A percentile compares a stretch with the other conserved stretches of the same genome.
These are phyloP conservation scores for Syncephalis fuscata DNA, from an alignment of 371 early-diverging fungal genomes.

Conservation along the genomic window DNA sequence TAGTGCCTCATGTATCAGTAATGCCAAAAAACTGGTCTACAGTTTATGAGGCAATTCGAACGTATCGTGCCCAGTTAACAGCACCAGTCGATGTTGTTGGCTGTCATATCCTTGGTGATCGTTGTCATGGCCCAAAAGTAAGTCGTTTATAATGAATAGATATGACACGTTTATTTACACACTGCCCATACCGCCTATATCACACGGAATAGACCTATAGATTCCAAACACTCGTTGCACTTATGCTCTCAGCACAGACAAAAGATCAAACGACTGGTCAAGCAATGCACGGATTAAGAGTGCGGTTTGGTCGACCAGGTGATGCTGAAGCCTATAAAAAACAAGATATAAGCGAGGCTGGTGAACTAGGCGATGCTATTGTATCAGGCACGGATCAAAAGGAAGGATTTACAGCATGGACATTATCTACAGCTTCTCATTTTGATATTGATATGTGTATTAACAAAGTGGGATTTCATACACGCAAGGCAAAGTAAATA, in stretches of 20 bases:
- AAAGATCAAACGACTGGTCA: conserved; percentile 82
- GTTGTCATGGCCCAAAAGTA: conserved; percentile 20
- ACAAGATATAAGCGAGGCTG: no score
- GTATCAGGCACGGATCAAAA: no score
- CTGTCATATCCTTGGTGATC: conserved; percentile 60
- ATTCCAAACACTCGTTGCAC: conserved; percentile 77
- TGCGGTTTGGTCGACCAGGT: no score
- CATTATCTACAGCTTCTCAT: conserved; percentile 40
- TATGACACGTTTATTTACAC: background rate
- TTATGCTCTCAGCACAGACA: conserved; percentile 94
- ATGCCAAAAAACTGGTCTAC: conserved; percentile 45
- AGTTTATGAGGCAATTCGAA: conserved; percentile 38
- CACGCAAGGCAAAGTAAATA: conserved; percentile 52
- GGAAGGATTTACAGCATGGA: conserved; percentile 24
- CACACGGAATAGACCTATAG: conserved; percentile 29
- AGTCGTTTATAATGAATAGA: background rate
- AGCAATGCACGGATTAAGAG: conserved; percentile 29
- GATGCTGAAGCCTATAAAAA: no score
- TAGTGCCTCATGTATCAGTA: background rate
- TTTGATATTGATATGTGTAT: conserved; percentile 47
- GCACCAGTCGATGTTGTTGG: conserved; percentile 97
- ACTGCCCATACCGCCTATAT: no score
- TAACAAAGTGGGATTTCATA: conserved; percentile 81
- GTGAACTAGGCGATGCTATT: no score
- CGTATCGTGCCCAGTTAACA: conserved; percentile 28